Base-by-base conservation (phyloP, 441 rosid species). In the Jatropha podagrica region DNA sequence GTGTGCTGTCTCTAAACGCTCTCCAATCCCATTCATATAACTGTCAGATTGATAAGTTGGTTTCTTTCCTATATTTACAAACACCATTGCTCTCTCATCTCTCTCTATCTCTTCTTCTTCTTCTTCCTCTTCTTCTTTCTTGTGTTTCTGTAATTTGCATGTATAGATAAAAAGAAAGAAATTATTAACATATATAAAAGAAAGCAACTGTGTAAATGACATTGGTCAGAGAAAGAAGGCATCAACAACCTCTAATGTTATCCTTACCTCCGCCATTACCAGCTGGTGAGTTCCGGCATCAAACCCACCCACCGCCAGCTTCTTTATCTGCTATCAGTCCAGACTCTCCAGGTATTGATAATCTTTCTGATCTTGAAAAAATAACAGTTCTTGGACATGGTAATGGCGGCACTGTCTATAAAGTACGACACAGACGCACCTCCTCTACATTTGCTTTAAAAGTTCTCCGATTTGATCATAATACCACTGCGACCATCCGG, bases 341-440 rank as follows among this genome's bases (percentile, higher is more conserved):
- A 0, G 79, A 81, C 18, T 83, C 87, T 14, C 88, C 87, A 0
- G 85, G 66, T 49, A 79, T 89, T 2, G 81, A 88, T 23, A 79
- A 56, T 65, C 79, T 84, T 44, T 40, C 90, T 1, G 90, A 86
- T 68, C 83, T 88, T 3, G 87, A 87, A 68, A 90, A 88, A 64
- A 73, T 92, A 60, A 2, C 72, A 0, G 86, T 89, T 48, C 78
- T 90, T 27, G 95, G 95, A 20, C 87, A 75, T 5, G 93, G 97
- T 37, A 83, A 74, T 68, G 87, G 90, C 6, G 88, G 90, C 13
- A 86, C 85, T 4, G 91, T 92, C 76, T 88, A 92, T 65, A 90
- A 84, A 84, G 92, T 79, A 70, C 52, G 80, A 14, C 86, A 90
- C 80, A 77, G 65, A 60, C 76, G 55, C 32, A 85, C 74, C 51